Base-by-base conservation (phyloP, 306 rosid genomes). In the Trifolium pratense region DNA sequence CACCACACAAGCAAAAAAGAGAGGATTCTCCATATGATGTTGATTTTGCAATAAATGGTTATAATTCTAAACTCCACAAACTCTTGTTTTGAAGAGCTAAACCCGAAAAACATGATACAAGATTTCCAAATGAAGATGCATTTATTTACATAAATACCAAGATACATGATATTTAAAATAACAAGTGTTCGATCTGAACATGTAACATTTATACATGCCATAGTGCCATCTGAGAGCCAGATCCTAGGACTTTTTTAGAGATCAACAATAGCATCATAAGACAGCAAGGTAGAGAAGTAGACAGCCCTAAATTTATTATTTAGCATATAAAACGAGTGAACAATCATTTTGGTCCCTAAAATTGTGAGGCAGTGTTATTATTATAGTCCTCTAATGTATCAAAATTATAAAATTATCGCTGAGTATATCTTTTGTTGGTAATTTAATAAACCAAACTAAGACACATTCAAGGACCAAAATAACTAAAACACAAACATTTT, bases 201-300 rank as follows among this genome's bases (percentile, higher is more conserved):
- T 59, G 36, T 9, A 62, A 63, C 32, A 62, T 59, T 36, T 36
- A 52, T 37, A 42, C 60, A 52, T 62, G 26, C 31, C 46, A 15
- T 34, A 20, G 12, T 61, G 64, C 25, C 26, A 51, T 9, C 31
- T 63, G 15, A 39, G 13, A 78, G 40, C 52, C 62, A 55, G 23
- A 34, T 72, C 43, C 25, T 20, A 15, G 32, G 45, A 16, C 21
- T 21, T 45, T 21, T 64, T 56, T 12, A 66, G 45, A 66, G 21
- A 56, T 34, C 23, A 73, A 67, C 17, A 46, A 43, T 32, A 26
- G n/a, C 13, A 70, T 25, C 40, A 63, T 48, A 18, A 46, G 36
- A 49, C 39, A 31, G 20, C 70, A 51, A 64, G 40, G 52, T 63
- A 36, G 29, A n/a, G 43, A 68, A 21, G 42, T 36, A 77, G 20